Conservation (phyloP, 2,329 filamentous ascomycete genomes). For the Ascosphaera pollenicola region DNA sequence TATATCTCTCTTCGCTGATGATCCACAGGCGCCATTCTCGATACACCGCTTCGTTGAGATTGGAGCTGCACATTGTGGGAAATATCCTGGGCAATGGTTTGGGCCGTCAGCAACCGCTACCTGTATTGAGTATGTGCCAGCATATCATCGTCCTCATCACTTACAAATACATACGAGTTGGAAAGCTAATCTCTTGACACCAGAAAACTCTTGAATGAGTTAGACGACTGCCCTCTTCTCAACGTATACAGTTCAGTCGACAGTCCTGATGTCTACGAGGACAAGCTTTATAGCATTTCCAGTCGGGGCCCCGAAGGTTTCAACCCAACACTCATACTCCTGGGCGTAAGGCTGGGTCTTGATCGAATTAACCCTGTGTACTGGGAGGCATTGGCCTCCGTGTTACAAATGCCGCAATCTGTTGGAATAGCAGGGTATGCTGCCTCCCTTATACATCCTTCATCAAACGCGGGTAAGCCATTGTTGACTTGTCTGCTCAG, state of each 20-base stretch:
- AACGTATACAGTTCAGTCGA: conserved; percentile 79
- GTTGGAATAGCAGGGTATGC: conserved; percentile 79
- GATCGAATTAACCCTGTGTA: conserved; percentile 90
- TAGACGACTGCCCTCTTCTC: conserved; percentile 15
- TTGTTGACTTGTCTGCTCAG: conserved; percentile 22
- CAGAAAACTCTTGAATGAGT: conserved; percentile 3
- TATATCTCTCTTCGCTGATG: conserved; percentile 68
- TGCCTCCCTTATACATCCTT: conserved; percentile 1
- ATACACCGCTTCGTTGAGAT: conserved; percentile 87
- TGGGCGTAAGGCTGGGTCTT: conserved; percentile 76
- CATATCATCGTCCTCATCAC: too few relatives aligned
- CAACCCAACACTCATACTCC: conserved; percentile 65
- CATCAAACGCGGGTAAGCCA: conserved; percentile 4
- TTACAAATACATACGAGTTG: background rate
- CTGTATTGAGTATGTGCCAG: conserved; percentile 59
- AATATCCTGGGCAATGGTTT: conserved; percentile 96
- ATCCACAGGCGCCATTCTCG: conserved; percentile 68
- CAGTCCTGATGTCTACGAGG: conserved; percentile 80
- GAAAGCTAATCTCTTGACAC: background rate
- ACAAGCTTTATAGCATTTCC: conserved; percentile 61
- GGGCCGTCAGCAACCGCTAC: conserved; percentile 88
- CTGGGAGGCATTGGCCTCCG: conserved; percentile 73
- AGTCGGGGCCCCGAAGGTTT: conserved; percentile 33
- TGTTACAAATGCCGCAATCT: conserved; percentile 75
- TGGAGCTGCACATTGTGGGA: conserved; percentile 69